Evolutionary conservation across 305 asterid genomes (phyloP).

Genomic region (Fraxinus latifolia): DNA sequence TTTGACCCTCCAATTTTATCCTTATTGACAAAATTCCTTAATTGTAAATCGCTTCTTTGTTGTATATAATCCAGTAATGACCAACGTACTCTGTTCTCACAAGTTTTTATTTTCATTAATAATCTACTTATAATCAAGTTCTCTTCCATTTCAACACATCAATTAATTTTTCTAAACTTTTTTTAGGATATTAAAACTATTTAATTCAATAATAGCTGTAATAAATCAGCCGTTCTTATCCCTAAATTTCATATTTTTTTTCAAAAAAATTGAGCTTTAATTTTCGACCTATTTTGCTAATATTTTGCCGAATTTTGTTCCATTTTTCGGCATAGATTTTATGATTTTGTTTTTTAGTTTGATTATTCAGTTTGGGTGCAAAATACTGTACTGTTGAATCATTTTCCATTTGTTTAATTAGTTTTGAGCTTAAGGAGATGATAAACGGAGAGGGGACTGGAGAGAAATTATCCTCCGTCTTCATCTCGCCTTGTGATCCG

Average conservation of each 20-base stretch:
- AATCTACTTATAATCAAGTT: background rate
- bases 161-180: background rate
- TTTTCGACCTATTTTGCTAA: background rate
- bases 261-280: background rate
- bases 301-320: background rate
- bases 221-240: background rate
- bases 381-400: background rate
- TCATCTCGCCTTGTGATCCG: constrained; percentile 39
- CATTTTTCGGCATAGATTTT: background rate
- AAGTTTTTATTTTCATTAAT: background rate
- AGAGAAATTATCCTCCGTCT: constrained; percentile 43
- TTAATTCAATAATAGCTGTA: background rate
- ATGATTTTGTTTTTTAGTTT: background rate
- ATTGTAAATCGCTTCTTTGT: background rate
- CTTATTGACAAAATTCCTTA: background rate
- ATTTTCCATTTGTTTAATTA: constrained; percentile 1
- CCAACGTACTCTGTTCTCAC: background rate
- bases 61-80: background rate
- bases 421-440: constrained; percentile 38
- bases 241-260: background rate
- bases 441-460: constrained; percentile 51
- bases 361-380: background rate
- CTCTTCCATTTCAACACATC: background rate
- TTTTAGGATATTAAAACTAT: background rate
- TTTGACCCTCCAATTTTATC: background rate